These are phyloP conservation scores for Leptomonas pyrrhocoris DNA, from an alignment of 208 protist species.

Conservation along the genomic window DNA sequence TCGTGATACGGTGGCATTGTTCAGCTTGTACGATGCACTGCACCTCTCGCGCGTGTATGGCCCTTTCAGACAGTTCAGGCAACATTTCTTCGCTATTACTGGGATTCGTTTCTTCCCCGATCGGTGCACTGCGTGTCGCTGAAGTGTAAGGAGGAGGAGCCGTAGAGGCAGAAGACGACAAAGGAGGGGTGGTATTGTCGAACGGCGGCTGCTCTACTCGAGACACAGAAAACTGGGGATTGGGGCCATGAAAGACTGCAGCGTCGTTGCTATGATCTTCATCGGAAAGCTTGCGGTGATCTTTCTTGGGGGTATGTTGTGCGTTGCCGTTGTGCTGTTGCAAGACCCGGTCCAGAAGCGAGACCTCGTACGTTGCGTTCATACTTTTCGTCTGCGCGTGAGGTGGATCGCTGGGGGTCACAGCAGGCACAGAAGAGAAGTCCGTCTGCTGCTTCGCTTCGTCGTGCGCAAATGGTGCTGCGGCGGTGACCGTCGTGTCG, in stretches of 20 bases:
- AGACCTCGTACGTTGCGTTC: background rate
- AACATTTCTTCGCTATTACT: background rate
- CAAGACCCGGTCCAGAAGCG: constrained; percentile 6
- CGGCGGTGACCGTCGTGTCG: too few relatives aligned
- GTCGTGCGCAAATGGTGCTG: background rate
- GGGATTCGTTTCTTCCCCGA: too few relatives aligned
- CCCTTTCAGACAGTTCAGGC: background rate
- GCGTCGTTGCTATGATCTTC: background rate
- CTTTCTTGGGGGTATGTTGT: background rate
- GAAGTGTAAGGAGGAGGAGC: too few relatives aligned
- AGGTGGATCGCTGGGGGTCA: too few relatives aligned
- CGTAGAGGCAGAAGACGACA: background rate
- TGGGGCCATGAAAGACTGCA: background rate
- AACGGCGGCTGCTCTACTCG: too few relatives aligned
- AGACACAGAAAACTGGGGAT: too few relatives aligned
- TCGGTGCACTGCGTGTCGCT: too few relatives aligned
- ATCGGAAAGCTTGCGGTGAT: background rate
- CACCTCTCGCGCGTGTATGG: background rate
- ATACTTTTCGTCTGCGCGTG: background rate
- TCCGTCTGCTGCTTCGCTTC: background rate
- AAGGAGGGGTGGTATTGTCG: background rate
- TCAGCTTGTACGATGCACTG: background rate
- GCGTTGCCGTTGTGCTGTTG: background rate
- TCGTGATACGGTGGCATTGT: background rate
- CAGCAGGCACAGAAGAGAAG: background rate